Base-by-base conservation (phyloP, 306 rosid species). In the Cucurbita moschata region DNA sequence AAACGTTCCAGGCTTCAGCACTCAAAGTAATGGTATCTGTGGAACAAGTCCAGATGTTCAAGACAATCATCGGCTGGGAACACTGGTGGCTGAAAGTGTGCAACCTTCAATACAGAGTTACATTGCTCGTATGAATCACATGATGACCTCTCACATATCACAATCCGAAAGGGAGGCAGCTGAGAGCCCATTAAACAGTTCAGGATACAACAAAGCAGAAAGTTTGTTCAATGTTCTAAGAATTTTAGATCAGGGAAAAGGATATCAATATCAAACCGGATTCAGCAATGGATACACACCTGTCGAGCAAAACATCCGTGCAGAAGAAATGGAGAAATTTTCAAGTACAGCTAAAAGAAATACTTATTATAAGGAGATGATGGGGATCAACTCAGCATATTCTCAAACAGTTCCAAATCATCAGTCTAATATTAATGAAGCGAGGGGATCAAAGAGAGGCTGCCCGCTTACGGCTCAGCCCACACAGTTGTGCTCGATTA, bases 361-460 rank as follows among this genome's bases (percentile, higher is more conserved):
- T 51, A 52, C 50, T 60, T 80, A 72, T 76, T 82, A 76, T 75
- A 79, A 56, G 83, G 80, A 73, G 79, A 76, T 73, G 19, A 15
- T 13, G 42, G 82, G 81, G 69, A 57, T 18, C 19, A 72, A 72
- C 77, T 74, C 60, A 52, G 78, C 53, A 38, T 72, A 77, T 68
- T 58, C 71, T 66, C 84, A 72, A 74, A 52, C 73, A 59, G 78
- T 74, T 54, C 79, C 80, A 50, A 80, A 72, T 59, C 62, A 61
- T 76, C 76, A 71, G 65, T 65, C 84, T 74, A 75, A 79, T 72
- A 79, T 83, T 70, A 52, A 7, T 58, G 80, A 78, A 82, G 81
- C 67, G 79, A 83, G 82, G 80, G 75, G 83, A 30, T 77, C 80
- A 75, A 84, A 86, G 85, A 82, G 90, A 80, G 84, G 77, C 21